Base-by-base conservation (phyloP, 495 filamentous ascomycete genomes). In the Penicillium cataractarum region DNA sequence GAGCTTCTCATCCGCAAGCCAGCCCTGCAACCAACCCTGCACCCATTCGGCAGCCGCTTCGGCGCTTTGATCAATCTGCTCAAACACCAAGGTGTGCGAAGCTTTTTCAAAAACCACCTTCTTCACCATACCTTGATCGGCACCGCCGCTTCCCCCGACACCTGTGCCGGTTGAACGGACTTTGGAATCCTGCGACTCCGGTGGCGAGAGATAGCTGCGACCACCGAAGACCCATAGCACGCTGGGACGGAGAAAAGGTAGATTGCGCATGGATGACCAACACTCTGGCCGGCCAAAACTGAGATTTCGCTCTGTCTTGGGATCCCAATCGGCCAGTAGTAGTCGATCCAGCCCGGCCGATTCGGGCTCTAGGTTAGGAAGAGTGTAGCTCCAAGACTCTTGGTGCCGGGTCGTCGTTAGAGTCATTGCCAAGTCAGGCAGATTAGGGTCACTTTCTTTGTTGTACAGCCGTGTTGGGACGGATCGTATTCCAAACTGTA, bases 51-150 rank as follows among this genome's bases (percentile, higher is more conserved):
- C 60, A n/a, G 49, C 60, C 27, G 64, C 50, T 39, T 55, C 22
- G 17, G 81, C 82, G 55, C 82, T 84, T 63, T 76, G 70, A 4
- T 63, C 74, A 27, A 88, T 85, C 46, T 81, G 72, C 71, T 92
- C 90, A 80, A 90, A 84, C 8, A 90, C 86, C 40, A 93, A 79
- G 54, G 90, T 71, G 72, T 95, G 92, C 5, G 88, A 86, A 2
- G 74, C 79, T 0, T 79, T 82, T 37, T 85, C 75, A 13, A 93
- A 64, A 2, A 86, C 77, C 0, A 84, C 83, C 58, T 84, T 71
- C 62, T 80, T 76, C 0, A 92, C 89, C 57, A 82, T 77, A 3
- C 89, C 86, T 37, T 77, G 73, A 32, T 70, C 67, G 3, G 65
- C 77, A 2, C 90, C 90, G 2, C 90, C 90, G 70, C 83, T 89